phyloP scores from a whole-genome alignment of 306 rosid species.

The Delonix regia region DNA sequence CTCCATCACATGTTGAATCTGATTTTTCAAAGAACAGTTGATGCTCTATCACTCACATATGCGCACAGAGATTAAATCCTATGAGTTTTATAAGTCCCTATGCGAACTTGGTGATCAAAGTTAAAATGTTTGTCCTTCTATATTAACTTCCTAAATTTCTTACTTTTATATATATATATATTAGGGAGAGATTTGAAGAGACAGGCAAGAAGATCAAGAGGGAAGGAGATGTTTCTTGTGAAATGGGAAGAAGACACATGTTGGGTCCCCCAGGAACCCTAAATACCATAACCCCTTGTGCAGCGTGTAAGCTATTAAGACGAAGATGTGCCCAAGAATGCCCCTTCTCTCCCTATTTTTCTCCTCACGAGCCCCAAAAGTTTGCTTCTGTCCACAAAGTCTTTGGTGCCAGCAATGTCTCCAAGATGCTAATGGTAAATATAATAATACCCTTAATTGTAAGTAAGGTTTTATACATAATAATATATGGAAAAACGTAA shows the following conservation, averaged over 20 bases:
- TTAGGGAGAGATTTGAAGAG: slow-evolving; percentile 58
- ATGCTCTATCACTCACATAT: too few species aligned
- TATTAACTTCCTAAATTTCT: too few species aligned
- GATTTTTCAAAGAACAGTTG: too few species aligned
- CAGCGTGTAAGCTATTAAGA: slow-evolving; percentile 92
- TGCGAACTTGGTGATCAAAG: too few species aligned
- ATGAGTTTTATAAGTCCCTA: too few species aligned
- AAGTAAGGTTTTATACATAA: too few species aligned
- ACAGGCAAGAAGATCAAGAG: slow-evolving; percentile 87
- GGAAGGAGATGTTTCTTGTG: slow-evolving; percentile 66
- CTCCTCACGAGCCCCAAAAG: slow-evolving; percentile 95
- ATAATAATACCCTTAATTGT: neutral
- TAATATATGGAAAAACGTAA: too few species aligned
- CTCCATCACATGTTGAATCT: too few species aligned
- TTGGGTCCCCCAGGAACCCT: slow-evolving; percentile 86
- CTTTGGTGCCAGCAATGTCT: slow-evolving; percentile 97
- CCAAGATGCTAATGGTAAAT: slow-evolving; percentile 93
- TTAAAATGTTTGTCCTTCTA: too few species aligned
- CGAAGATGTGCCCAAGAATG: slow-evolving; percentile 97
- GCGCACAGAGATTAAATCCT: too few species aligned
- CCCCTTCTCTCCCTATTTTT: slow-evolving; percentile 95
- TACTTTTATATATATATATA: too few species aligned
- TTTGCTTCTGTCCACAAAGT: slow-evolving; percentile 98
- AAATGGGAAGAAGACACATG: slow-evolving; percentile 83
- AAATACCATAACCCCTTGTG: slow-evolving; percentile 93